Evolutionary conservation across 441 rosid genomes (phyloP).

Genomic region (Arabidopsis lyrata): DNA sequence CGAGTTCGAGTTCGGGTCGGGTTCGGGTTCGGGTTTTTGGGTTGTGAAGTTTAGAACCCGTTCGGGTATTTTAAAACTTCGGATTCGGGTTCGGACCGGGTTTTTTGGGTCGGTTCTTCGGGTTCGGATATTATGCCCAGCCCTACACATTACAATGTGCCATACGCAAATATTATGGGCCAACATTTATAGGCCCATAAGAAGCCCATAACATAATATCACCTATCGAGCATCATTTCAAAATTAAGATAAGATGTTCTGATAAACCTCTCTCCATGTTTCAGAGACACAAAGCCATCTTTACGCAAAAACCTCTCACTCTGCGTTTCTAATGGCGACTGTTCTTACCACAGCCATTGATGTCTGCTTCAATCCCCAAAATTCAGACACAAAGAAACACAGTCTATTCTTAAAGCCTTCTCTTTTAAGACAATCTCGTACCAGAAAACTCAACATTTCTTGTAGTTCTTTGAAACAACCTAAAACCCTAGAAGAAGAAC

Average conservation of each 20-base stretch:
- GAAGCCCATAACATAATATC: constrained; percentile 19
- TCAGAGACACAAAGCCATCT: constrained; percentile 25
- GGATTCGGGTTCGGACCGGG: too few relatives aligned
- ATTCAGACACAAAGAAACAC: constrained; percentile 52
- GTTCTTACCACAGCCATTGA: constrained; percentile 69
- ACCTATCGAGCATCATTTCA: constrained; percentile 23
- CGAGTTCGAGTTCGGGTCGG: too few relatives aligned
- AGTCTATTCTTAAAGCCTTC: constrained; percentile 48
- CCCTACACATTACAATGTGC: too few relatives aligned
- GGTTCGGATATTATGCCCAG: too few relatives aligned
- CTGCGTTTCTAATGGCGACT: constrained; percentile 62
- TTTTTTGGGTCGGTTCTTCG: too few relatives aligned
- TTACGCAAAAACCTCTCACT: constrained; percentile 29
- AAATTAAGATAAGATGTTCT: constrained; percentile 54
- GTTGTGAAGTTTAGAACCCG: too few relatives aligned
- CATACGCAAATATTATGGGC: neutral
- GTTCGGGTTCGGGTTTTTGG: too few relatives aligned
- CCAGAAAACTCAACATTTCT: constrained; percentile 52
- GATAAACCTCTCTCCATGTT: constrained; percentile 45
- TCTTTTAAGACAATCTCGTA: constrained; percentile 41
- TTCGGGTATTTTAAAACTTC: too few relatives aligned
- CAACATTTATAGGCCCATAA: neutral
- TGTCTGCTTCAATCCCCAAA: constrained; percentile 51
- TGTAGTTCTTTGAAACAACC: constrained; percentile 58
- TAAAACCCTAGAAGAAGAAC: constrained; percentile 54